Conservation (phyloP, 192 early-diverging fungal genomes). For the Glomus cerebriforme region DNA sequence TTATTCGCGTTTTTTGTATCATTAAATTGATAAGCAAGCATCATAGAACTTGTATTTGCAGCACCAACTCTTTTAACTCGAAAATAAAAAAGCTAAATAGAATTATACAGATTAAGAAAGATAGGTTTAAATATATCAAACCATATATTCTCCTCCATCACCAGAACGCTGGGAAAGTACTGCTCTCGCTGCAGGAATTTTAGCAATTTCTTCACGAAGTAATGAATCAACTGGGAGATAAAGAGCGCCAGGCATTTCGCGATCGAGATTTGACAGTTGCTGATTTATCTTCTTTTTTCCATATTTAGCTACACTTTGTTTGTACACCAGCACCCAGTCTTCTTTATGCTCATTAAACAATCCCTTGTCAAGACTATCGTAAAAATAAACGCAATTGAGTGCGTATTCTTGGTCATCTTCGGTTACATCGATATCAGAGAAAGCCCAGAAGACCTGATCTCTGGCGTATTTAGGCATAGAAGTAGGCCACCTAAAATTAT, state of each 20-base stretch:
- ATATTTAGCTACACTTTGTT: conserved; percentile 4
- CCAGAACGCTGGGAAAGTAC: not conserved
- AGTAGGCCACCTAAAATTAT: conserved; percentile 12
- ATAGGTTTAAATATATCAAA: not conserved
- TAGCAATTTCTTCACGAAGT: conserved; percentile 2
- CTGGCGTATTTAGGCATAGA: not conserved
- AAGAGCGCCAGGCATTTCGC: not conserved
- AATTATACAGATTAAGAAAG: not conserved
- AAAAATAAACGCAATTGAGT: conserved; percentile 7
- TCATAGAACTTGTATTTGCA: not conserved
- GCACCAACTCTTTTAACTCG: conserved; percentile 15
- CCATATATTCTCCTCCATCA: not conserved
- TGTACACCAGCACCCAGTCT: not conserved
- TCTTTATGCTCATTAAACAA: not conserved
- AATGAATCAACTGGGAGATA: conserved; percentile 13
- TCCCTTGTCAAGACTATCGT: not conserved
- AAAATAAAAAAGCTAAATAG: not conserved
- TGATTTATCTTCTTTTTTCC: conserved; percentile 12
- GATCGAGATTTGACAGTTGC: not conserved
- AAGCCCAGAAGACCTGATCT: not conserved
- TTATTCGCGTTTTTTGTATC: not conserved
- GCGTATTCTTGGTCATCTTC: not conserved
- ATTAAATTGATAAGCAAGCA: not conserved
- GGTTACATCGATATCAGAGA: not conserved
- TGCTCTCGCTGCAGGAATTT: not conserved